These are phyloP conservation scores for Lentinula guzmanii DNA, from an alignment of 768 basidiomycete genomes.

Conservation along the genomic window DNA sequence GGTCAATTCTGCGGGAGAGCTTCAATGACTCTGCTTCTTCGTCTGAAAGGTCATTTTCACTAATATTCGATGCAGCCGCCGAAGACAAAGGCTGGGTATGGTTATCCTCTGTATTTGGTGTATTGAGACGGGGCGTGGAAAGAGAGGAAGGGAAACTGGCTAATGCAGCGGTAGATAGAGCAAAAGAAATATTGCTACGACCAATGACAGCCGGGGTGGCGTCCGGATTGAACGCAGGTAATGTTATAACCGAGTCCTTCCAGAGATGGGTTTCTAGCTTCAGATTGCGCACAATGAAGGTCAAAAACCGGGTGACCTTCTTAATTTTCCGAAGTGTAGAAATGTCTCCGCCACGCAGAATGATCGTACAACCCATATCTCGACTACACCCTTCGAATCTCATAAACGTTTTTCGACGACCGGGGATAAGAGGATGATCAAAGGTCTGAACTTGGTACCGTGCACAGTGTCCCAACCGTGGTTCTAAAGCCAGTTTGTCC, in stretches of 20 bases:
- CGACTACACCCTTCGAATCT: constrained; percentile 93
- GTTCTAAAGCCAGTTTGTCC: constrained; percentile 87
- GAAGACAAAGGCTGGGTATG: neutral
- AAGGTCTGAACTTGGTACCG: constrained; percentile 88
- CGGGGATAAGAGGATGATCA: constrained; percentile 93
- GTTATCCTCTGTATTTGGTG: constrained; percentile 14
- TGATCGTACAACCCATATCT: constrained; percentile 92
- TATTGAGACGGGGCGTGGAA: constrained; percentile 23
- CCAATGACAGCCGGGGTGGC: constrained; percentile 48
- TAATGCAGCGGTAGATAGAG: constrained; percentile 16
- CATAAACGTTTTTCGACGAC: constrained; percentile 92
- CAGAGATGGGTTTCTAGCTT: constrained; percentile 93
- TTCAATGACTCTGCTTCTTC: constrained; percentile 68
- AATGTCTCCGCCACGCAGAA: constrained; percentile 82
- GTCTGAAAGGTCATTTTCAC: constrained; percentile 48
- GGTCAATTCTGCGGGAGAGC: constrained; percentile 72
- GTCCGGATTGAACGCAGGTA: constrained; percentile 59
- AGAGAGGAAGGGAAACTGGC: constrained; percentile 20
- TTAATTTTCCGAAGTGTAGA: constrained; percentile 82
- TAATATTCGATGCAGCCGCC: constrained; percentile 15
- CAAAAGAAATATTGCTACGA: constrained; percentile 15
- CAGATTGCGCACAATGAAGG: constrained; percentile 87
- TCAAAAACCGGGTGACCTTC: constrained; percentile 87
- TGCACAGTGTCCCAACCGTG: constrained; percentile 82
- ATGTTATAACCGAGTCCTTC: constrained; percentile 80